phyloP scores from a whole-genome alignment of 345 rosid genomes.

The Citrus cavaleriei region DNA sequence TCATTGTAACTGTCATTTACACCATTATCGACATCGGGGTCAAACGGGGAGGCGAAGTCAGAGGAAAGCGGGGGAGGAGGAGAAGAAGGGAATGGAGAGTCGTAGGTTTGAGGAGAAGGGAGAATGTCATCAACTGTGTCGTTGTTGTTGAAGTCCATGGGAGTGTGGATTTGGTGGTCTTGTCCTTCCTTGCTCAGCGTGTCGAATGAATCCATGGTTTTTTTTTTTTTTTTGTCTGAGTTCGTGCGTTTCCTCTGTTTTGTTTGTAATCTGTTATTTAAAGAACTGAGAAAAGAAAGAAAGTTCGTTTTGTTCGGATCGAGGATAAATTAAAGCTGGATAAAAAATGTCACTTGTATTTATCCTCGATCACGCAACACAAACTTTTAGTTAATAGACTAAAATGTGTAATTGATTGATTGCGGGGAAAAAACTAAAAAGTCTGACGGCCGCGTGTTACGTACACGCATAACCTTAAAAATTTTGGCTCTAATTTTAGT shows the following conservation, averaged over 20 bases:
- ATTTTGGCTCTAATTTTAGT: too few relatives aligned
- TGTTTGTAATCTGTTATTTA: neutral
- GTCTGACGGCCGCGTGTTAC: too few relatives aligned
- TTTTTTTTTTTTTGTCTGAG: too few relatives aligned
- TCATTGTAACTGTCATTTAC: slow-evolving; percentile 16
- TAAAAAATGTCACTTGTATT: too few relatives aligned
- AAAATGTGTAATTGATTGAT: too few relatives aligned
- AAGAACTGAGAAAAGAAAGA: neutral
- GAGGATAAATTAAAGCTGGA: neutral
- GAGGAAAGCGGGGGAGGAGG: slow-evolving; percentile 8
- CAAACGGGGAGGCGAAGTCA: slow-evolving; percentile 40
- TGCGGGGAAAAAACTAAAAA: too few relatives aligned
- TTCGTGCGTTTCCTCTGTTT: neutral
- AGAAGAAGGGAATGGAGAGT: slow-evolving; percentile 21
- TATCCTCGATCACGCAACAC: too few relatives aligned
- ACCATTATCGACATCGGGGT: slow-evolving; percentile 19
- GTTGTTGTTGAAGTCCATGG: neutral
- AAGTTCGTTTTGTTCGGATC: slow-evolving; percentile 18
- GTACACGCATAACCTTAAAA: too few relatives aligned
- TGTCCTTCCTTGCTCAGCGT: slow-evolving; percentile 18
- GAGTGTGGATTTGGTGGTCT: neutral
- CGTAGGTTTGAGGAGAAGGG: slow-evolving; percentile 14
- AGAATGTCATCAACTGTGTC: slow-evolving; percentile 9
- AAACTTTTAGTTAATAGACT: too few relatives aligned
- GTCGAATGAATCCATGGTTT: slow-evolving; percentile 13